These are phyloP conservation scores for Cladosporium sp. DNA, from an alignment of 2,329 filamentous ascomycete species.

Conservation along the genomic window DNA sequence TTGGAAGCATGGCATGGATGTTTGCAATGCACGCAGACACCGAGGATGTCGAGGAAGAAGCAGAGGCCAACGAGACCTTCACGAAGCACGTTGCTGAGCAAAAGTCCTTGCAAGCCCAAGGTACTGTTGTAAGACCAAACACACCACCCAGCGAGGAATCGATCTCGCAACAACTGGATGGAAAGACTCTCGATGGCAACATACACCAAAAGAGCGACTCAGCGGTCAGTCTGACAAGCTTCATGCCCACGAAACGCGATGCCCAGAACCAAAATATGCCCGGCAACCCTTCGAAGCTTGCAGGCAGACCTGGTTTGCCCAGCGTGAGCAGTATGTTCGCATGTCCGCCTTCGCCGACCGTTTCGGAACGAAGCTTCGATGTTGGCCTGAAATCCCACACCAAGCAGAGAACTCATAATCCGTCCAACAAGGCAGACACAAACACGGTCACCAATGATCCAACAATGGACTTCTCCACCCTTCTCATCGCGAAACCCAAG, in stretches of 20 bases:
- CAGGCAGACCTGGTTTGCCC: background rate
- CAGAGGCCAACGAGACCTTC: background rate
- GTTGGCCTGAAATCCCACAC: background rate
- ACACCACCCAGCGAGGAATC: slow-evolving; percentile 15
- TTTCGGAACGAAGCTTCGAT: background rate
- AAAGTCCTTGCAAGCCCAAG: slow-evolving; percentile 2
- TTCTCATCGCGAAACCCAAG: slow-evolving; percentile 50
- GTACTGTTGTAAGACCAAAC: background rate
- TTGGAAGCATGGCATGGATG: slow-evolving; percentile 50
- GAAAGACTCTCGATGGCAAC: background rate
- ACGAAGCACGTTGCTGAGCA: slow-evolving; percentile 4
- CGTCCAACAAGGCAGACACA: slow-evolving; percentile 2
- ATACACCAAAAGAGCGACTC: slow-evolving; percentile 25
- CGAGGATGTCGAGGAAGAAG: slow-evolving; percentile 8
- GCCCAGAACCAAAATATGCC: background rate
- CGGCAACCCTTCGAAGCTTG: slow-evolving; percentile 12
- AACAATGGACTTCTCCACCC: slow-evolving; percentile 47
- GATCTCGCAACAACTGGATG: background rate
- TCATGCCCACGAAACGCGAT: background rate
- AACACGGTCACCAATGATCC: slow-evolving; percentile 36
- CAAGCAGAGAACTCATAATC: background rate
- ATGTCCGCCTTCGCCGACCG: background rate
- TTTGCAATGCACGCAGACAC: slow-evolving; percentile 43
- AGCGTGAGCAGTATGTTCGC: slow-evolving; percentile 10
- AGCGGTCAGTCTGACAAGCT: slow-evolving; percentile 22